Evolutionary conservation across 257 asterid species (phyloP), one percentile per base, ranked within the genome.

Genomic region (Jacaranda mimosifolia): DNA sequence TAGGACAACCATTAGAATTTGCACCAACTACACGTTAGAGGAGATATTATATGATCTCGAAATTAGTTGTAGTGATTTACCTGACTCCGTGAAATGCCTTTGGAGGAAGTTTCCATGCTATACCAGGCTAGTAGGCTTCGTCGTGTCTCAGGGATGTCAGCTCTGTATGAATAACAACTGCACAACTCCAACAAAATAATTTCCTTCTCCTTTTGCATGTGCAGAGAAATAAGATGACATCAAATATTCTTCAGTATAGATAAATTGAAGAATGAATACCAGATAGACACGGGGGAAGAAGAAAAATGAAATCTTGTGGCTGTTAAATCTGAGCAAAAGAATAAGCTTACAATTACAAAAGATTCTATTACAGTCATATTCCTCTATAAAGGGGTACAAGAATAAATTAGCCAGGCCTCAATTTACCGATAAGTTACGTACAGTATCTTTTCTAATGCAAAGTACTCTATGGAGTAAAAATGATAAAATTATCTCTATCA

Each of bases 341-440:
- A 75, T 69, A 64, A 72, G 77, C 60, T 36, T 76, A 74, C 74
- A 63, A 65, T 26, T 76, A 77, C 65, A 77, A 36, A 12, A 39
- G 59, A 11, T 77, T 53, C 74, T 72, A 63, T 63, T 40, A 68
- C 74, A 74, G 35, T 79, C 9, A 79, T 36, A 53, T 70, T 74
- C 70, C 78, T 66, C 77, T 38, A 65, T 69, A 74, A 35, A 64
- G 51, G 43, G 32, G 35, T 57, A 58, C 76, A 80, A 63, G 38
- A n/a, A 65, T 56, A 75, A n/a, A 75, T 74, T 51, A 68, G 63
- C 75, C 55, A 75, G 10, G 11, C 59, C 73, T 76, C 81, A 70
- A 60, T 52, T 68, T 32, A 73, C 53, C 70, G 77, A 68, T 69
- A 72, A 72, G 62, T 64, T 73, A 26, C 32, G 32, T 26, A 72